A percentile compares a stretch with the other conserved stretches of the same genome.
These are phyloP conservation scores for Agrocybe praecox DNA, from an alignment of 768 basidiomycete species.

Conservation along the genomic window DNA sequence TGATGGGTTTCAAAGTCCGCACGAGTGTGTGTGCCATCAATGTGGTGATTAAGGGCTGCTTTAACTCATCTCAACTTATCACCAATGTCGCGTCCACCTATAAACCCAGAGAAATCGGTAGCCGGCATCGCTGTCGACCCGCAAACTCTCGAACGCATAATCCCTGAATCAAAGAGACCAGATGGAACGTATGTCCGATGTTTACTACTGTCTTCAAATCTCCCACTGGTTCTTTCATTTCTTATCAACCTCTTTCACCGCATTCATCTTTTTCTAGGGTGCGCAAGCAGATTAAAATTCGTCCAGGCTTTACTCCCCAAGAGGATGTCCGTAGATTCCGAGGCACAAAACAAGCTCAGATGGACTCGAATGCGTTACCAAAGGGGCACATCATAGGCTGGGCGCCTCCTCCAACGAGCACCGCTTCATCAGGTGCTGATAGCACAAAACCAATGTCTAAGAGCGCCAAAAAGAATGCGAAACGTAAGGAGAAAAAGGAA, in stretches of 20 bases:
- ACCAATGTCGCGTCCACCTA: conserved; percentile 74
- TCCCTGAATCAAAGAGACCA: conserved; percentile 78
- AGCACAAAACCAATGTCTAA: conserved; percentile 62
- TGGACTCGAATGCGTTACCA: conserved; percentile 64
- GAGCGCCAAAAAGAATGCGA: conserved; percentile 82
- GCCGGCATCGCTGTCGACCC: conserved; percentile 89
- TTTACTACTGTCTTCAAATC: not conserved
- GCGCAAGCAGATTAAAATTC: conserved; percentile 86
- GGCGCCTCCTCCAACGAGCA: conserved; percentile 59
- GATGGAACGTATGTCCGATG: conserved; percentile 78
- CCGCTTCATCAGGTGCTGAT: conserved; percentile 31
- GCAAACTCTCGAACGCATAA: conserved; percentile 82
- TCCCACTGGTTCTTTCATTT: conserved; percentile 12
- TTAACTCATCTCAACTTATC: conserved; percentile 10
- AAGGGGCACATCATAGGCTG: conserved; percentile 87
- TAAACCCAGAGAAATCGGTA: conserved; percentile 68
- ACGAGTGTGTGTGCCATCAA: conserved; percentile 2
- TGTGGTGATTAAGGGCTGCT: conserved; percentile 4
- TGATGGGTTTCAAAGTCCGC: conserved; percentile 34
- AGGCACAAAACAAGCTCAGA: conserved; percentile 71
- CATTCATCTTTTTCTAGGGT: conserved; percentile 47
- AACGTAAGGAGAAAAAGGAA: conserved; percentile 71
- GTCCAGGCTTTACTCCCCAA: conserved; percentile 93
- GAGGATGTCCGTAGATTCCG: conserved; percentile 91
- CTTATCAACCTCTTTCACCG: conserved; percentile 11